These are phyloP conservation scores for Lactifluus subvellereus DNA, from an alignment of 768 basidiomycete genomes.

Conservation along the genomic window DNA sequence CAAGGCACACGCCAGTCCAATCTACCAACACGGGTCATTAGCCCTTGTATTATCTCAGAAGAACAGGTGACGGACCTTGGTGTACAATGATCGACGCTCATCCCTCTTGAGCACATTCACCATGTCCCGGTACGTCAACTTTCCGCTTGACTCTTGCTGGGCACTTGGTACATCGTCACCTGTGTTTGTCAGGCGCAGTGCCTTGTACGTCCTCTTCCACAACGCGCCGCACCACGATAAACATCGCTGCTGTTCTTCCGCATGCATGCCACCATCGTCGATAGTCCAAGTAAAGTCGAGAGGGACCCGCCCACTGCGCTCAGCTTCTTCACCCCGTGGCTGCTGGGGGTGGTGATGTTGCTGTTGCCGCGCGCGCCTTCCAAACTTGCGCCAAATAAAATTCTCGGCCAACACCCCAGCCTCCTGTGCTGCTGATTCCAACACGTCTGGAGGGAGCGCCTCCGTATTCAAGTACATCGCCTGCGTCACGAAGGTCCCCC, in stretches of 20 bases:
- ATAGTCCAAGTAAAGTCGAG: slow-evolving; percentile 15
- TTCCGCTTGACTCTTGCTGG: background rate
- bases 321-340: background rate
- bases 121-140: slow-evolving; percentile 23
- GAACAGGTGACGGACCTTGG: slow-evolving; percentile 38
- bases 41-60: no score
- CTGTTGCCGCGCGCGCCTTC: slow-evolving; percentile 7
- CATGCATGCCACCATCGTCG: background rate
- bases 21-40: slow-evolving; percentile 26
- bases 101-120: slow-evolving; percentile 27
- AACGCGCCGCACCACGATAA: background rate
- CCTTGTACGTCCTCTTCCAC: slow-evolving; percentile 9
- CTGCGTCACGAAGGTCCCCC: slow-evolving; percentile 27
- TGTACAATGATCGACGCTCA: slow-evolving; percentile 51
- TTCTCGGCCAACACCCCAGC: slow-evolving; percentile 55
- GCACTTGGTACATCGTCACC: background rate
- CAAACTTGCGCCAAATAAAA: slow-evolving; percentile 31
- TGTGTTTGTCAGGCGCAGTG: background rate
- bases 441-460: slow-evolving; percentile 48
- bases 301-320: background rate
- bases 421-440: slow-evolving; percentile 60
- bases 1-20: slow-evolving; percentile 46
- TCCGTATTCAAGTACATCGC: slow-evolving; percentile 58
- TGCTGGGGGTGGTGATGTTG: background rate
- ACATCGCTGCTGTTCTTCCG: background rate